Conservation (phyloP, 495 filamentous ascomycete species). For the Xylaria nigripes region DNA sequence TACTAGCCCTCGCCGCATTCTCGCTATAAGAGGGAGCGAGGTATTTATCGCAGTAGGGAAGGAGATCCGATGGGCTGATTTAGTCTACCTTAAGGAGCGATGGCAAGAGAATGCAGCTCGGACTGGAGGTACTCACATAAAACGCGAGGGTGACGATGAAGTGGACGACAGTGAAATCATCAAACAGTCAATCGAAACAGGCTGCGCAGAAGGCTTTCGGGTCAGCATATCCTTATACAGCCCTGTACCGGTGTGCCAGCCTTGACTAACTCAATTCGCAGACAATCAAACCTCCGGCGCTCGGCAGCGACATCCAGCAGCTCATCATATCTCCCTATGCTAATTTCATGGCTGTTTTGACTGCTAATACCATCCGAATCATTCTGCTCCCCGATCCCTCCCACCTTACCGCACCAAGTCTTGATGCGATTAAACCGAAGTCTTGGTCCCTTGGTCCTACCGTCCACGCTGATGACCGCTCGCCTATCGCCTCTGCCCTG, state of each 20-base stretch:
- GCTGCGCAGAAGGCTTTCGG: constrained; percentile 35
- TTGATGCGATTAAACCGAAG: constrained; percentile 60
- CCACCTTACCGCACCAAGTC: constrained; percentile 58
- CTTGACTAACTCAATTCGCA: constrained; percentile 27
- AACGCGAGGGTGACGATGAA: constrained; percentile 25
- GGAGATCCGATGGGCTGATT: constrained; percentile 78
- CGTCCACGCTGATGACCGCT: constrained; percentile 74
- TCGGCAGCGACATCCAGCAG: constrained; percentile 69
- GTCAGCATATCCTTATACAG: constrained; percentile 27
- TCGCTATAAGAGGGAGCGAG: constrained; percentile 68
- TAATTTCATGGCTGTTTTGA: constrained; percentile 72
- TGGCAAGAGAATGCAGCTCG: constrained; percentile 47
- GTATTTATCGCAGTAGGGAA: constrained; percentile 77
- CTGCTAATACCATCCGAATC: constrained; percentile 76
- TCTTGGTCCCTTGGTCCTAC: constrained; percentile 81
- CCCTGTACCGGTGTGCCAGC: neutral
- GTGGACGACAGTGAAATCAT: constrained; percentile 27
- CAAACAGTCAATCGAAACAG: constrained; percentile 21
- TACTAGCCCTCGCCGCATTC: constrained; percentile 54
- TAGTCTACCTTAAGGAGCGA: constrained; percentile 64
- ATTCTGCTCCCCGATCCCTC: constrained; percentile 67
- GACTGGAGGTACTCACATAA: constrained; percentile 21
- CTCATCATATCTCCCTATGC: constrained; percentile 72
- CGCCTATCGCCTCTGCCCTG: constrained; percentile 64
- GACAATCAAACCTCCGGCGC: constrained; percentile 57